These are phyloP conservation scores for Fusarium tuaranense DNA, from an alignment of 2,329 filamentous ascomycete genomes.

Conservation along the genomic window DNA sequence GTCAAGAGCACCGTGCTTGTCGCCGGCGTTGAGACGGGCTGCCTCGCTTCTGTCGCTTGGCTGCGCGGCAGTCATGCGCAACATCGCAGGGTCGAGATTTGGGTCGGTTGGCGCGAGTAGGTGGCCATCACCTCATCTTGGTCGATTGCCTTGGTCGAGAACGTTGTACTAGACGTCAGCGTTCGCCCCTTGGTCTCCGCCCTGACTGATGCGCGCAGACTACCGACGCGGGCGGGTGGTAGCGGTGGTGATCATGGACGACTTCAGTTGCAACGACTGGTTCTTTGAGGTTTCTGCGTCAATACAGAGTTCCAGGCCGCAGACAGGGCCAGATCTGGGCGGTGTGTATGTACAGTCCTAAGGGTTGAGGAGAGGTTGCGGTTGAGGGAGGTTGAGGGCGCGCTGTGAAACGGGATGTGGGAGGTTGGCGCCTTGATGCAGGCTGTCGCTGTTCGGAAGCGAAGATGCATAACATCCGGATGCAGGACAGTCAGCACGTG, in stretches of 20 bases:
- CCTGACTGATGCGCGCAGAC: slow-evolving; percentile 26
- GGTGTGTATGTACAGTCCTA: neutral
- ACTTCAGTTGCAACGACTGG: neutral
- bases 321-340: neutral
- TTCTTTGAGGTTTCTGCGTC: neutral
- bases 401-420: neutral
- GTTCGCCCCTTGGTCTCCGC: slow-evolving; percentile 28
- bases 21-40: neutral
- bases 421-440: neutral
- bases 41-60: slow-evolving; percentile 2
- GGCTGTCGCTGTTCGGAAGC: neutral
- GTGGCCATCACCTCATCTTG: slow-evolving; percentile 7
- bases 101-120: slow-evolving; percentile 4
- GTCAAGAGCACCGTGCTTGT: slow-evolving; percentile 9
- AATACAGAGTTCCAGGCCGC: neutral
- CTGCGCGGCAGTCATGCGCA: slow-evolving; percentile 7
- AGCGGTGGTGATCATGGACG: slow-evolving; percentile 11
- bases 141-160: slow-evolving; percentile 14
- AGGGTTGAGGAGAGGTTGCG: neutral
- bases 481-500: neutral
- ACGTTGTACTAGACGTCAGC: slow-evolving; percentile 16
- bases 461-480: neutral
- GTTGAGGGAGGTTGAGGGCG: neutral
- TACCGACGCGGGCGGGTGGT: slow-evolving; percentile 21
- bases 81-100: slow-evolving; percentile 12